Evolutionary conservation across 2,329 filamentous ascomycete genomes (phyloP).

Genomic region (Magnaporthiopsis incrustans): DNA sequence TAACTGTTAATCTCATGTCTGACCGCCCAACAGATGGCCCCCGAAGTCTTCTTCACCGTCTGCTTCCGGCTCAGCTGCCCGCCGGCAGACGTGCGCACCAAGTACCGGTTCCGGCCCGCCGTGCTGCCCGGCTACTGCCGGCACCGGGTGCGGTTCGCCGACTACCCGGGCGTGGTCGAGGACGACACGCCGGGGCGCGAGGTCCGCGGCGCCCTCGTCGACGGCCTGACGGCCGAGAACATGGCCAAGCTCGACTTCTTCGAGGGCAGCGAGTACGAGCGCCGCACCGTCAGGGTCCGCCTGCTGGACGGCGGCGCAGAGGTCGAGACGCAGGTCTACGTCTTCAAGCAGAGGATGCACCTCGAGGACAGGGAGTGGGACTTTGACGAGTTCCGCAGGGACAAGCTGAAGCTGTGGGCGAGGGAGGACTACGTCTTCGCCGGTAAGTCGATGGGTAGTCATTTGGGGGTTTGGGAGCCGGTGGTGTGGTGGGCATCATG

Average conservation of each 20-base stretch:
- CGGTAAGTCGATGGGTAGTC: slow-evolving; percentile 24
- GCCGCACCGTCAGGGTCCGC: slow-evolving; percentile 47
- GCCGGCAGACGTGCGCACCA: slow-evolving; percentile 38
- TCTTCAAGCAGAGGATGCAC: slow-evolving; percentile 41
- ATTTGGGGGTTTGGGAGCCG: too few species aligned
- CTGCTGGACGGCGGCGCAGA: slow-evolving; percentile 35
- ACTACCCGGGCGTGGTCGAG: slow-evolving; percentile 74
- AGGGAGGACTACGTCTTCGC: slow-evolving; percentile 40
- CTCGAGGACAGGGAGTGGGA: slow-evolving; percentile 81
- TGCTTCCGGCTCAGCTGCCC: slow-evolving; percentile 55
- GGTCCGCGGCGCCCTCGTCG: slow-evolving; percentile 63
- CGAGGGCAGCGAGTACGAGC: slow-evolving; percentile 68
- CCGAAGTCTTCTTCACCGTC: slow-evolving; percentile 76
- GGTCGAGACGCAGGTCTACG: slow-evolving; percentile 54
- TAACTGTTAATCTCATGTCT: too few species aligned
- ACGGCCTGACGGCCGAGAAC: slow-evolving; percentile 71
- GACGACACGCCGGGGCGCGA: slow-evolving; percentile 46
- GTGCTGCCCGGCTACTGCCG: slow-evolving; percentile 68
- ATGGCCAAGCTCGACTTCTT: slow-evolving; percentile 70
- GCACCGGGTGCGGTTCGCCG: slow-evolving; percentile 55
- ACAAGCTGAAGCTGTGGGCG: slow-evolving; percentile 56
- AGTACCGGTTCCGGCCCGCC: slow-evolving; percentile 63
- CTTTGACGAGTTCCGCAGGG: slow-evolving; percentile 70
- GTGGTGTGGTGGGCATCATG: too few species aligned
- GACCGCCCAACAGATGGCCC: slow-evolving; percentile 55